phyloP scores from a whole-genome alignment of 139 green algal genomes.

The Picochlorum sp. region DNA sequence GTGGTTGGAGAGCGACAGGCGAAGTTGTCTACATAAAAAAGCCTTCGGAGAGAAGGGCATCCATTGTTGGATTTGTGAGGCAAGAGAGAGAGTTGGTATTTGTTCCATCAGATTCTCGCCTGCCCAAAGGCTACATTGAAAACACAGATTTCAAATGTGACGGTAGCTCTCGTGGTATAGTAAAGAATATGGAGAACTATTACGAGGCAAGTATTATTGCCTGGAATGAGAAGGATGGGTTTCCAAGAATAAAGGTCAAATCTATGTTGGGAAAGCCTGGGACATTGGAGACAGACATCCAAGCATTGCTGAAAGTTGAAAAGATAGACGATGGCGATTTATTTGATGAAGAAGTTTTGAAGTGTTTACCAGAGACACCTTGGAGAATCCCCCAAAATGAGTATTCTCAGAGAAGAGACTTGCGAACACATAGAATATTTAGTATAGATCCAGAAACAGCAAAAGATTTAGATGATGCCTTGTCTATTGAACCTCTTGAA shows the following conservation, averaged over 20 bases:
- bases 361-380: constrained; percentile 66
- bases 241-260: constrained; percentile 32
- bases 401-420: constrained; percentile 52
- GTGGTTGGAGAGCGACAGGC: constrained; percentile 35
- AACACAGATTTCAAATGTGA: constrained; percentile 10
- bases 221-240: constrained; percentile 21
- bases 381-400: constrained; percentile 69
- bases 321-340: constrained; percentile 17
- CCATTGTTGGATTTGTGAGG: constrained; percentile 54
- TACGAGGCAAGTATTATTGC: constrained; percentile 22
- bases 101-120: constrained; percentile 26
- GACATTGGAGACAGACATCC: constrained; percentile 22
- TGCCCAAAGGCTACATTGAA: constrained; percentile 55
- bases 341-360: constrained; percentile 36
- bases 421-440: constrained; percentile 61
- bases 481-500: constrained; percentile 47
- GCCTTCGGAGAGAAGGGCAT: constrained; percentile 30
- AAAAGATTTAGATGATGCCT: constrained; percentile 76
- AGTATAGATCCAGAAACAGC: constrained; percentile 77
- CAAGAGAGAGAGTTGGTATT: constrained; percentile 30
- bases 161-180: not conserved
- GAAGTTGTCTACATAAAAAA: constrained; percentile 65
- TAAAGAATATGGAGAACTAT: constrained; percentile 15
- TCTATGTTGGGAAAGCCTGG: constrained; percentile 45
- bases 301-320: constrained; percentile 23